phyloP scores from a whole-genome alignment of 2,329 filamentous ascomycete genomes.

The Fusarium palustre region DNA sequence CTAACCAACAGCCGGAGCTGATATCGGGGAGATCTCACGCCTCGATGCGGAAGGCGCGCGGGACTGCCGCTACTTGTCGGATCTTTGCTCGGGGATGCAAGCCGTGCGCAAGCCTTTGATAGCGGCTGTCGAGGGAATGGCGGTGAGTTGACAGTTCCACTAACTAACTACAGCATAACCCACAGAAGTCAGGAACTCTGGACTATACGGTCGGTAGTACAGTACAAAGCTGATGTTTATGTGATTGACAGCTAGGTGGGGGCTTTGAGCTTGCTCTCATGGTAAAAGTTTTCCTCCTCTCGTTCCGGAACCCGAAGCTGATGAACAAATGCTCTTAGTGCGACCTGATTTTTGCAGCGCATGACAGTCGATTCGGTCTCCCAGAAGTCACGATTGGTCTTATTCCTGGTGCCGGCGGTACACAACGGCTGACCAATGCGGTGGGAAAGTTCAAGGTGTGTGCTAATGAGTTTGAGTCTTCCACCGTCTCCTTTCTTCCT shows the following conservation, averaged over 20 bases:
- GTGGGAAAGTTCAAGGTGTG: conserved; percentile 56
- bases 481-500: not conserved
- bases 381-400: conserved; percentile 57
- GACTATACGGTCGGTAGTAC: not conserved
- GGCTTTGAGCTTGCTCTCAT: conserved; percentile 63
- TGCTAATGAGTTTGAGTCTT: not conserved
- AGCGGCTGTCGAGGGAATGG: conserved; percentile 63
- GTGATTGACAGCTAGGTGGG: conserved; percentile 57
- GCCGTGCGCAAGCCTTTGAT: conserved; percentile 59
- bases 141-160: conserved; percentile 53
- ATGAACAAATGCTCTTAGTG: conserved; percentile 45
- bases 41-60: conserved; percentile 51
- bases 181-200: not conserved
- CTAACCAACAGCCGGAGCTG: conserved; percentile 49
- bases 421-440: conserved; percentile 55
- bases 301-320: conserved; percentile 10
- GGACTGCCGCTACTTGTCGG: conserved; percentile 53
- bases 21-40: conserved; percentile 52
- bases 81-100: conserved; percentile 54
- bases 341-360: conserved; percentile 55
- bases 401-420: conserved; percentile 56
- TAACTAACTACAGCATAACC: not conserved
- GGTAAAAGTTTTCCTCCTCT: conserved; percentile 45
- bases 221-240: conserved; percentile 12
- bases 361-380: conserved; percentile 53